Evolutionary conservation across 2,329 filamentous ascomycete species (phyloP).

Genomic region (Claviceps sp.): DNA sequence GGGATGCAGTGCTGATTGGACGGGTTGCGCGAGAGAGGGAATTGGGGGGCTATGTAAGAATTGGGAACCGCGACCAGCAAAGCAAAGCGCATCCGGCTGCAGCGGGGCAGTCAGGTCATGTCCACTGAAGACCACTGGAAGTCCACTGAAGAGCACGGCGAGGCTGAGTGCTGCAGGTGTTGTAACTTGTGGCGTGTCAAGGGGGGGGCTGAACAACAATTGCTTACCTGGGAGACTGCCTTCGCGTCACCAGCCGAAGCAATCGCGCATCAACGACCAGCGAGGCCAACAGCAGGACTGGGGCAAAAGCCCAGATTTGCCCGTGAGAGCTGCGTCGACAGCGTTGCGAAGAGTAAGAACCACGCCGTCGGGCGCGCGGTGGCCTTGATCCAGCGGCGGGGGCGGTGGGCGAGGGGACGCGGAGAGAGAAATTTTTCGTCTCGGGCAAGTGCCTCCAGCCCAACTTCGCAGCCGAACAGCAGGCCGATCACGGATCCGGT

Average conservation of each 20-base stretch:
- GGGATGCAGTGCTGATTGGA: conserved; percentile 5
- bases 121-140: neutral
- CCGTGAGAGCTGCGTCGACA: neutral
- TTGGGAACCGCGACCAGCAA: neutral
- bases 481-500: conserved; percentile 3
- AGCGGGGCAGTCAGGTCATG: neutral
- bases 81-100: neutral
- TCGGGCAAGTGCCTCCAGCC: conserved; percentile 9
- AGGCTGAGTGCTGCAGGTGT: neutral
- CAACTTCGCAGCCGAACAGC: conserved; percentile 6
- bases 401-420: conserved; percentile 2
- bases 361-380: conserved; percentile 6
- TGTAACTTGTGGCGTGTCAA: neutral
- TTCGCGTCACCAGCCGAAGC: conserved; percentile 1
- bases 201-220: neutral
- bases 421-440: conserved; percentile 21
- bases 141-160: no score
- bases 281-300: neutral
- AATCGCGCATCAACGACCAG: conserved; percentile 1
- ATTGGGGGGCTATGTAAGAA: neutral
- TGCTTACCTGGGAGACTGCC: neutral
- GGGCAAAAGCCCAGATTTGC: neutral
- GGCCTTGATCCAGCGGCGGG: conserved; percentile 9
- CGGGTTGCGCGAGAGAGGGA: neutral
- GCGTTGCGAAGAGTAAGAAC: neutral